Conservation (phyloP, 2,329 filamentous ascomycete species). For the Zasmidium angulare region DNA sequence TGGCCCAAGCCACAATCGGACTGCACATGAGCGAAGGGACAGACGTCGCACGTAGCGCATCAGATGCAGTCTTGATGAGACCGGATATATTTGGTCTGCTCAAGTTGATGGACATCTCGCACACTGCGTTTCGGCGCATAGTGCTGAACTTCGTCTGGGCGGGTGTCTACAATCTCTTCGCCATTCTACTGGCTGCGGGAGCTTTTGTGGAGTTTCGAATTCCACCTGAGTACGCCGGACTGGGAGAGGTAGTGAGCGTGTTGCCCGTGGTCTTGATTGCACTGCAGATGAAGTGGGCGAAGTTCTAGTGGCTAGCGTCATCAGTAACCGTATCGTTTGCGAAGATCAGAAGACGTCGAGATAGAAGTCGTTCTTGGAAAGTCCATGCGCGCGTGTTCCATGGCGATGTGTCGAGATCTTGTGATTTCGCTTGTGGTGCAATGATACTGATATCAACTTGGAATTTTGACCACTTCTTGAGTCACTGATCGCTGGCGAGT, state of each 20-base stretch:
- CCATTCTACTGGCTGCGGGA: conserved; percentile 65
- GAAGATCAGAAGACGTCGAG: no score
- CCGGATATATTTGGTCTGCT: conserved; percentile 55
- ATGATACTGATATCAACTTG: no score
- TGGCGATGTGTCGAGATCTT: no score
- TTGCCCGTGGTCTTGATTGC: conserved; percentile 65
- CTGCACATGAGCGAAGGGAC: conserved; percentile 64
- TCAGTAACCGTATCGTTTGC: no score
- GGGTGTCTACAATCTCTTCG: conserved; percentile 68
- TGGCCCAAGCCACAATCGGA: conserved; percentile 70
- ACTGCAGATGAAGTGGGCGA: conserved; percentile 30
- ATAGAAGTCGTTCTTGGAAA: no score
- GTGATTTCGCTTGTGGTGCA: no score
- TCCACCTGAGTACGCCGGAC: conserved; percentile 63
- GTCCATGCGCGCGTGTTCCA: no score
- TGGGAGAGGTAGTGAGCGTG: conserved; percentile 74
- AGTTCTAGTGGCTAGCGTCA: no score
- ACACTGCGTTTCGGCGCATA: conserved; percentile 41
- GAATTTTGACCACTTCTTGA: no score
- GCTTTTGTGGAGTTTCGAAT: conserved; percentile 59
- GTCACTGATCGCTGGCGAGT: no score
- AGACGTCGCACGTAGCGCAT: conserved; percentile 66
- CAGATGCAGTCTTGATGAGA: conserved; percentile 66
- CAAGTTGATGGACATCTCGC: conserved; percentile 56
- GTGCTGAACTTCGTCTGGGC: conserved; percentile 71